Percentiles rank a stretch among this genome's conserved stretches.
phyloP scores from a whole-genome alignment of 495 filamentous ascomycete species.

The Cercophora samala region DNA sequence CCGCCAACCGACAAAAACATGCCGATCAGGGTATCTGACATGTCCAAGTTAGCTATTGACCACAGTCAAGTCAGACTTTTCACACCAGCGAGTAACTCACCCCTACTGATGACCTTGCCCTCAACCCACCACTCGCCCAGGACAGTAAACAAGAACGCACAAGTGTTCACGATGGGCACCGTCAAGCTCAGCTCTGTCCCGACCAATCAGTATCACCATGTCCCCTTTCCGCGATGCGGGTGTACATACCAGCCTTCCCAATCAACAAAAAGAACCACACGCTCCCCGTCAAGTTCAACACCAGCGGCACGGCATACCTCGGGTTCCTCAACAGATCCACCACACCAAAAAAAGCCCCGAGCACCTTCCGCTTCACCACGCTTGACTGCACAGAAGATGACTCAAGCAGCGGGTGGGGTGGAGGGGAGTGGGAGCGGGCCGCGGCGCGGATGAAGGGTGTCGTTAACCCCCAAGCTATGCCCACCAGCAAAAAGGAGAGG shows the following conservation, averaged over 20 bases:
- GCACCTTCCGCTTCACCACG: conserved; percentile 54
- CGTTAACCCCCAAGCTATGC: conserved; percentile 76
- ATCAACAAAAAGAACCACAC: conserved; percentile 97
- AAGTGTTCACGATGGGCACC: conserved; percentile 89
- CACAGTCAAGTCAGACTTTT: neutral
- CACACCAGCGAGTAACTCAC: conserved; percentile 40
- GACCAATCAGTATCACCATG: conserved; percentile 7
- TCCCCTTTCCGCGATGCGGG: neutral
- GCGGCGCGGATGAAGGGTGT: conserved; percentile 73
- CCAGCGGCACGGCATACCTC: conserved; percentile 76
- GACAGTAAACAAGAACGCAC: conserved; percentile 94
- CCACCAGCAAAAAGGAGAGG: conserved; percentile 86
- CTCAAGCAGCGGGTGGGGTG: conserved; percentile 49
- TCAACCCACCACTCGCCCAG: conserved; percentile 95
- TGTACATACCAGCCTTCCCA: conserved; percentile 75
- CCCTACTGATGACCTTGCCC: conserved; percentile 76
- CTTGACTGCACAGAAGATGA: conserved; percentile 37
- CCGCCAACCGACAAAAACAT: conserved; percentile 16
- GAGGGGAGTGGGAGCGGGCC: conserved; percentile 55
- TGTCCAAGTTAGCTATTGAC: conserved; percentile 4
- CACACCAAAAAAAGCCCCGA: conserved; percentile 64
- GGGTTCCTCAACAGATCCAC: conserved; percentile 75
- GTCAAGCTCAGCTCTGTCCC: conserved; percentile 78
- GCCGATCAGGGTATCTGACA: conserved; percentile 17
- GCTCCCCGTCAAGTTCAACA: conserved; percentile 89